phyloP scores from a whole-genome alignment of 2,329 filamentous ascomycete species.

The Nemania serpens region DNA sequence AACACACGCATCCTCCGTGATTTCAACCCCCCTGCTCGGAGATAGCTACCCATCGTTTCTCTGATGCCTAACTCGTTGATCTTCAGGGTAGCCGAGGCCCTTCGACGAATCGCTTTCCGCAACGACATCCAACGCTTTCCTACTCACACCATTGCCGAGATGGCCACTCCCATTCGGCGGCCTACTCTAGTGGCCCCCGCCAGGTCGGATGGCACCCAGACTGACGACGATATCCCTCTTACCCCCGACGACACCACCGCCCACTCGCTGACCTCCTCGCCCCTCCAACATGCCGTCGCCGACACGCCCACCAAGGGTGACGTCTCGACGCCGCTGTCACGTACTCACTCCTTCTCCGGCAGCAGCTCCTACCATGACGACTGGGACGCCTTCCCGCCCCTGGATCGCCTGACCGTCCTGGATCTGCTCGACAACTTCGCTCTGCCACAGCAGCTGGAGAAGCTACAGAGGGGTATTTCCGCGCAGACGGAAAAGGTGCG shows the following conservation, averaged over 20 bases:
- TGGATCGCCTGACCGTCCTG: slow-evolving; percentile 88
- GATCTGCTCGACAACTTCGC: slow-evolving; percentile 95
- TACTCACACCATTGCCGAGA: slow-evolving; percentile 47
- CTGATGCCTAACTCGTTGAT: slow-evolving; percentile 50
- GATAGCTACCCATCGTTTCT: neutral
- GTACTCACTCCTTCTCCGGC: slow-evolving; percentile 80
- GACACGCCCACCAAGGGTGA: slow-evolving; percentile 59
- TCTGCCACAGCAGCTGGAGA: slow-evolving; percentile 87
- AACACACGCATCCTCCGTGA: neutral
- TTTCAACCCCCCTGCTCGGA: neutral
- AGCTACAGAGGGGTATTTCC: slow-evolving; percentile 80
- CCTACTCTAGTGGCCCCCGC: slow-evolving; percentile 44
- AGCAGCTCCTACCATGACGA: slow-evolving; percentile 87
- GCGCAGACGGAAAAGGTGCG: slow-evolving; percentile 85
- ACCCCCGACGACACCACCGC: slow-evolving; percentile 50
- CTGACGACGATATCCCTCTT: slow-evolving; percentile 50
- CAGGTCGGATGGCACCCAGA: slow-evolving; percentile 46
- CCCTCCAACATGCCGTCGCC: slow-evolving; percentile 49
- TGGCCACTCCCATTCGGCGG: slow-evolving; percentile 45
- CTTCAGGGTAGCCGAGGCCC: slow-evolving; percentile 47
- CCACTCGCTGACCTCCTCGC: slow-evolving; percentile 50
- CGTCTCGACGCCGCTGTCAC: slow-evolving; percentile 61
- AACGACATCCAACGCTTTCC: slow-evolving; percentile 45
- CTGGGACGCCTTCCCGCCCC: slow-evolving; percentile 82
- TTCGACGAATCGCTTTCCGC: slow-evolving; percentile 48